A percentile compares a stretch with the other conserved stretches of the same genome.
These are phyloP conservation scores for Vishniacozyma victoriae DNA, from an alignment of 768 basidiomycete genomes.

Conservation along the genomic window DNA sequence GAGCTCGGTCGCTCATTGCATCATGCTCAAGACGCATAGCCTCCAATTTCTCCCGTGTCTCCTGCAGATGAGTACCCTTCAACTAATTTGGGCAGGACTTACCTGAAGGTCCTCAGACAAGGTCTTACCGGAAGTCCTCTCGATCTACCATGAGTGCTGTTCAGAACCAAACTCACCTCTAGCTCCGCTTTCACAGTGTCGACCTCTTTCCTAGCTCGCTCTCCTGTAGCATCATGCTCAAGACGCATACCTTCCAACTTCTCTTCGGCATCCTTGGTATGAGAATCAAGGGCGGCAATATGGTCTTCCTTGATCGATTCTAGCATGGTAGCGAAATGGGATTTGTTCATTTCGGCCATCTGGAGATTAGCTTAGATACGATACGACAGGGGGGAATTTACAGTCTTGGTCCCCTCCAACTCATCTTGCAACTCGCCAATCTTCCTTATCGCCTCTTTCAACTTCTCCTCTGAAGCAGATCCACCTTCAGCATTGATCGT, in stretches of 20 bases:
- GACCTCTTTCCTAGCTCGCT: background rate
- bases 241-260: background rate
- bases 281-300: background rate
- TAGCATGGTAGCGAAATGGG: background rate
- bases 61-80: too few relatives aligned
- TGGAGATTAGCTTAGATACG: background rate
- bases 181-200: background rate
- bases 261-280: background rate
- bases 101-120: too few relatives aligned
- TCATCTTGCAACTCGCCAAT: background rate
- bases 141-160: too few relatives aligned
- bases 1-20: too few relatives aligned
- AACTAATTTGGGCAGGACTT: too few relatives aligned
- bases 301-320: background rate
- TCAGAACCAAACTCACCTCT: too few relatives aligned
- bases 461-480: background rate
- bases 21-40: too few relatives aligned
- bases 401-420: background rate
- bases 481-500: background rate
- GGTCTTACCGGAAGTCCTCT: too few relatives aligned
- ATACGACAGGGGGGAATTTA: background rate
- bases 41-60: too few relatives aligned
- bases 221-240: background rate
- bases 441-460: background rate
- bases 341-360: background rate